Percentiles rank a stretch among this genome's conserved stretches.
These are phyloP conservation scores for Porcisia hertigi DNA, from an alignment of 208 protist species.

Conservation along the genomic window DNA sequence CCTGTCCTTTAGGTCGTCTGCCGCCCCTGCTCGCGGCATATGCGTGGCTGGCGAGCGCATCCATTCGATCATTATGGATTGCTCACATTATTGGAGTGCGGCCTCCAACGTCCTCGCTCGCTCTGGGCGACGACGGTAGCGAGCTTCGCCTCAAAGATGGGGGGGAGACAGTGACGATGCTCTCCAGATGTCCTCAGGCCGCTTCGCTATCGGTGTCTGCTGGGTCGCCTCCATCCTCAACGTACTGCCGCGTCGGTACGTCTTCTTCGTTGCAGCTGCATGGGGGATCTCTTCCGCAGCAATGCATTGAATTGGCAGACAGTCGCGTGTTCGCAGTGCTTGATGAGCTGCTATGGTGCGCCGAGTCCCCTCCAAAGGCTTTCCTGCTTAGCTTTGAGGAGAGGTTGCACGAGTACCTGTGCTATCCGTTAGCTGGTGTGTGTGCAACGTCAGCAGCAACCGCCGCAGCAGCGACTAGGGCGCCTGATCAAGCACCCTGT, in stretches of 20 bases:
- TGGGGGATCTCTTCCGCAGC: neutral
- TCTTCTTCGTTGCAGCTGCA: neutral
- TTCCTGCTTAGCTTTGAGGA: slow-evolving; percentile 13
- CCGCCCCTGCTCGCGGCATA: slow-evolving; percentile 29
- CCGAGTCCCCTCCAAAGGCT: neutral
- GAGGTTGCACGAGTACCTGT: slow-evolving; percentile 16
- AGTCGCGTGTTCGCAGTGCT: slow-evolving; percentile 2
- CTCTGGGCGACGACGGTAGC: neutral
- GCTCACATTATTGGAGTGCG: slow-evolving; percentile 2
- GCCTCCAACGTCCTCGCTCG: neutral
- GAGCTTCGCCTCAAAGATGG: neutral
- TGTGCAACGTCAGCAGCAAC: neutral
- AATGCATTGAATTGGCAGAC: slow-evolving; percentile 7
- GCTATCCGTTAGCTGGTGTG: slow-evolving; percentile 28
- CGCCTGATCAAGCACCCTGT: neutral
- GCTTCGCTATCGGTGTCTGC: neutral
- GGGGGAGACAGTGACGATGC: neutral
- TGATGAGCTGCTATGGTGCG: slow-evolving; percentile 6
- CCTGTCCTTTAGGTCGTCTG: slow-evolving; percentile 14
- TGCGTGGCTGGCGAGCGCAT: slow-evolving; percentile 19
- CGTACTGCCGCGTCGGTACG: neutral
- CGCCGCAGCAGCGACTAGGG: neutral
- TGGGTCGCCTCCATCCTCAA: neutral
- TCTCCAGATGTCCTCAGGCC: neutral
- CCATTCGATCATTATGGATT: slow-evolving; percentile 19